Conservation (phyloP, 176 grass and related monocot species). For the Alloteropsis semialata region DNA sequence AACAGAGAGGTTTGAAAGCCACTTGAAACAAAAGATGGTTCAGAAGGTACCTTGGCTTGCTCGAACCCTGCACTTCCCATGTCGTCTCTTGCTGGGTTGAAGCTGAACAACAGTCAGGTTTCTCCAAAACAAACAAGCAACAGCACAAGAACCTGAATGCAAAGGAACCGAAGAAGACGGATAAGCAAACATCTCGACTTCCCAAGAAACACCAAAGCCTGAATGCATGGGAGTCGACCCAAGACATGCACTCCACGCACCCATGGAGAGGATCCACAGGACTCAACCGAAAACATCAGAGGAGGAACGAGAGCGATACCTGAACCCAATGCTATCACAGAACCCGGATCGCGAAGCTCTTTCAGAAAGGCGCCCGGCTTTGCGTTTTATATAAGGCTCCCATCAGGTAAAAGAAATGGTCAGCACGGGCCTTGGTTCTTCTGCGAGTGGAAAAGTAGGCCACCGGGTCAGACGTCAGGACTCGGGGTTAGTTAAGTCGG, state of each 20-base stretch:
- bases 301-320: neutral
- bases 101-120: neutral
- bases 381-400: neutral
- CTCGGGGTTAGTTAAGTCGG: neutral
- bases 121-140: neutral
- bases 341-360: neutral
- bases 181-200: no score
- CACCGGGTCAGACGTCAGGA: neutral
- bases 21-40: neutral
- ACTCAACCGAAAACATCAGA: neutral
- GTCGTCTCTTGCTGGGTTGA: neutral
- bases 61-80: conserved; percentile 30
- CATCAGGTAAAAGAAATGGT: neutral
- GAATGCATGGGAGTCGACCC: neutral
- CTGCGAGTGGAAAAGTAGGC: neutral
- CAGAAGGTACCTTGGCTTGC: conserved; percentile 22
- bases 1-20: neutral
- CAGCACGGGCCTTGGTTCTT: neutral
- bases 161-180: neutral
- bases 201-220: neutral
- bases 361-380: neutral
- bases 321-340: neutral
- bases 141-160: conserved; percentile 1
- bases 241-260: neutral
- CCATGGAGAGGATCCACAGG: neutral